Conservation (phyloP, 2,329 filamentous ascomycete genomes). For the Paecilomyces fulvus region DNA sequence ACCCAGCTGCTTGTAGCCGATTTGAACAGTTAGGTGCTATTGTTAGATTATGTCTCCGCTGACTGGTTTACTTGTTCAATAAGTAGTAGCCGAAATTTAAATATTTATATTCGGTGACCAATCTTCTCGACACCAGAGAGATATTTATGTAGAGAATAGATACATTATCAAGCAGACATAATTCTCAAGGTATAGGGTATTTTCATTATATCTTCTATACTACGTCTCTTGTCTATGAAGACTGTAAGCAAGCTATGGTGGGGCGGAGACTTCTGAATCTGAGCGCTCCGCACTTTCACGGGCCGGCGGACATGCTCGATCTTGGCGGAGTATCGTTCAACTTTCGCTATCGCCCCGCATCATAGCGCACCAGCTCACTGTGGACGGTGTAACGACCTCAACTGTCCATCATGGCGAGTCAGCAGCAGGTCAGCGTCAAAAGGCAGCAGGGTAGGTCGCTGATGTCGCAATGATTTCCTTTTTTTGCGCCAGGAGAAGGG, state of each 20-base stretch:
- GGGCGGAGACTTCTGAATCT: neutral
- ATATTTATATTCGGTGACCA: too few species aligned
- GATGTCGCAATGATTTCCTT: neutral
- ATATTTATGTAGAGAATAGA: too few species aligned
- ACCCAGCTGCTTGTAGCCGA: too few species aligned
- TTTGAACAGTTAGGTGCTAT: too few species aligned
- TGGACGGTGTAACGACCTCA: conserved; percentile 5
- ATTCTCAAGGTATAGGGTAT: too few species aligned
- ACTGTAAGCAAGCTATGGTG: neutral
- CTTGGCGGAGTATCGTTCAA: neutral
- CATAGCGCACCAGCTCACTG: conserved; percentile 20
- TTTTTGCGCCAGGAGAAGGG: neutral
- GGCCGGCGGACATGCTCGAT: neutral
- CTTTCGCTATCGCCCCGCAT: conserved; percentile 19
- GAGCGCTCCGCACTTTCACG: neutral
- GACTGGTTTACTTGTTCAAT: too few species aligned
- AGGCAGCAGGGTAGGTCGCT: conserved; percentile 38
- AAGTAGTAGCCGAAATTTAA: too few species aligned
- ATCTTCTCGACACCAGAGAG: too few species aligned
- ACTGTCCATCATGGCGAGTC: conserved; percentile 28
- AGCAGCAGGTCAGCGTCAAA: conserved; percentile 32
- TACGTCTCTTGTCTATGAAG: too few species aligned
- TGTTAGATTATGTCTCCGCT: too few species aligned
- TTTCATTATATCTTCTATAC: too few species aligned
- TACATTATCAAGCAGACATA: too few species aligned